These are phyloP conservation scores for Crithidia acanthocephali DNA, from an alignment of 208 protist genomes.

Conservation along the genomic window DNA sequence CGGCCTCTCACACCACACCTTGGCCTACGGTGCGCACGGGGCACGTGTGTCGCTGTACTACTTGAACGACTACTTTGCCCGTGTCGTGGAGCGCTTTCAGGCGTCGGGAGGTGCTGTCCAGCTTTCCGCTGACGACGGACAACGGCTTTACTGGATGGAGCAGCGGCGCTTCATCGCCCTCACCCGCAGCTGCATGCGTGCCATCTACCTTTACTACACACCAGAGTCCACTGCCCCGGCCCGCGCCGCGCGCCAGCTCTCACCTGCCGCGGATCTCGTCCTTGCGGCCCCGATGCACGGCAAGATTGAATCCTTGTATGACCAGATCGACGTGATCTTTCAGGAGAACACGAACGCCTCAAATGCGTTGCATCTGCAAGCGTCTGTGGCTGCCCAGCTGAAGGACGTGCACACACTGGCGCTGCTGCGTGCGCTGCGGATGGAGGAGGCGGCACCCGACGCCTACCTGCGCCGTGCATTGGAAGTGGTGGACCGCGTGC, in stretches of 20 bases:
- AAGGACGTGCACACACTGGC: conserved; percentile 42
- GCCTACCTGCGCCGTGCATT: conserved; percentile 69
- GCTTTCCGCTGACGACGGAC: neutral
- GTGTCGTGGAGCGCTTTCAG: conserved; percentile 7
- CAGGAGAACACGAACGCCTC: conserved; percentile 75
- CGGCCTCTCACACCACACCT: conserved; percentile 6
- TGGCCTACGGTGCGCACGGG: conserved; percentile 17
- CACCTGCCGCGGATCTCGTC: conserved; percentile 14
- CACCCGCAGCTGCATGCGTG: conserved; percentile 26
- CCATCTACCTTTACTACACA: conserved; percentile 26
- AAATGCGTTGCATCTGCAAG: conserved; percentile 53
- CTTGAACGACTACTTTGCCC: conserved; percentile 16
- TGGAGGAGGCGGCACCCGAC: conserved; percentile 57
- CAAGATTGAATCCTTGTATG: conserved; percentile 42
- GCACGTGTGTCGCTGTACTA: conserved; percentile 35
- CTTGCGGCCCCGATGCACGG: conserved; percentile 20
- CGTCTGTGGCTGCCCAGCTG: conserved; percentile 33
- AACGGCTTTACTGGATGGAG: conserved; percentile 29
- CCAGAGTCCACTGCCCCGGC: neutral
- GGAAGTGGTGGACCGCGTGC: conserved; percentile 69
- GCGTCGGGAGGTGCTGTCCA: neutral
- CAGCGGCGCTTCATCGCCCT: conserved; percentile 23
- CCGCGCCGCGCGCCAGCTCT: neutral
- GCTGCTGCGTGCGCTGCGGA: conserved; percentile 66
- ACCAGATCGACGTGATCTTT: conserved; percentile 61